Evolutionary conservation across 768 basidiomycete genomes (phyloP), one percentile per base, ranked within the genome.

Genomic region (Pulveroboletus frians): DNA sequence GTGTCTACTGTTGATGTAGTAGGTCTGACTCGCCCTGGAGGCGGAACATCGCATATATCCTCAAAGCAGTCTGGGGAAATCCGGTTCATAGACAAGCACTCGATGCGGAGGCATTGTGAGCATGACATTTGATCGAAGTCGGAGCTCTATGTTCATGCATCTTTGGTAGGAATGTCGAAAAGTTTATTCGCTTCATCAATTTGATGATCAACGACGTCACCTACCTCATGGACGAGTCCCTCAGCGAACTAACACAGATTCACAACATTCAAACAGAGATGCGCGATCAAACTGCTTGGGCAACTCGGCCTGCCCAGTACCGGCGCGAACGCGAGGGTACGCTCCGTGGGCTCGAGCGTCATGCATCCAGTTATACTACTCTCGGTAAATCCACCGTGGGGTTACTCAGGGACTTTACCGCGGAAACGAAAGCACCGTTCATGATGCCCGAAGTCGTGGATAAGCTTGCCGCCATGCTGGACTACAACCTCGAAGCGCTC

Each of bases 121-220:
- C 71, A 21, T 45, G 21, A 34, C 14, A 23, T 36, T 26, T 7
- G 15, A 13, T 30, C 26, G 8, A 9, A 42, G 34, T 43, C 13
- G n/a, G 14, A 1, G 1, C 3, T 3, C 7, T 17, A 13, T 41
- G 36, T 39, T 58, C 30, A 67, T 32, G 11, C 5, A 20, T 54
- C 34, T 49, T 46, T 43, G 34, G 40, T 23, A 94, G 90, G 54
- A 81, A 92, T 62, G 84, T 89, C 41, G 92, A 96, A 58, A 88
- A 90, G 68, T 98, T 98, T 66, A 85, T 98, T 46, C 84, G 85
- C 48, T 98, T 99, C 67, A 80, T 94, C 71, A 98, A 99, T 71
- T 75, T 97, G 59, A 88, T 98, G 82, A 96, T 98, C 74, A 97
- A 96, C 76, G 96, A 99, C 60, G 92, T 95, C 47, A 98, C 95